Percentiles rank a stretch among this genome's conserved stretches.
Conservation (phyloP, 2,329 filamentous ascomycete genomes). For the Reticulascus tulasneorum region DNA sequence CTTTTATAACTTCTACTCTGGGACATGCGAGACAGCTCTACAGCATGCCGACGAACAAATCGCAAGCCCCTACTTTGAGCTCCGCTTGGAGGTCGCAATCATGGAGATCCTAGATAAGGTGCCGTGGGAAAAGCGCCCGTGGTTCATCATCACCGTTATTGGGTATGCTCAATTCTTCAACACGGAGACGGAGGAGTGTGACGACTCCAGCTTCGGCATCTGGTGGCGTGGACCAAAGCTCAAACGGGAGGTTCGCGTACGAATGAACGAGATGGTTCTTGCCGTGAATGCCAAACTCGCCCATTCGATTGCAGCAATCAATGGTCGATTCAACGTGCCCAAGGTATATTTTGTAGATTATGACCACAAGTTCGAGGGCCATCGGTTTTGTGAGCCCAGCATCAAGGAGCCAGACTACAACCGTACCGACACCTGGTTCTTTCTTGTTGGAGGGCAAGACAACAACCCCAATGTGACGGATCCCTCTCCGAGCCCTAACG, state of each 20-base stretch:
- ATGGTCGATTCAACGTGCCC: slow-evolving; percentile 29
- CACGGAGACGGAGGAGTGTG: slow-evolving; percentile 36
- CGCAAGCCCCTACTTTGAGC: slow-evolving; percentile 31
- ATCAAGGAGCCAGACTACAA: slow-evolving; percentile 40
- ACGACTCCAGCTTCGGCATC: slow-evolving; percentile 40
- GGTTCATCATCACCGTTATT: slow-evolving; percentile 39
- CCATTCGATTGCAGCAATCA: slow-evolving; percentile 29
- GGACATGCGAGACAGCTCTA: slow-evolving; percentile 39
- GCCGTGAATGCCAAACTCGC: slow-evolving; percentile 37
- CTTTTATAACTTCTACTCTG: slow-evolving; percentile 45
- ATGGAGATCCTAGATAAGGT: slow-evolving; percentile 39
- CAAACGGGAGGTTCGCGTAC: slow-evolving; percentile 29
- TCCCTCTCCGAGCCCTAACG: slow-evolving; percentile 13
- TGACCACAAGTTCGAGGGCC: slow-evolving; percentile 38
- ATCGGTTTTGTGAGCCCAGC: slow-evolving; percentile 38
- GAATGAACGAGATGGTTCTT: slow-evolving; percentile 41
- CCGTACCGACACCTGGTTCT: slow-evolving; percentile 43
- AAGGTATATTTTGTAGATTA: slow-evolving; percentile 42
- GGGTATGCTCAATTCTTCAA: slow-evolving; percentile 48
- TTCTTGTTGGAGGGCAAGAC: slow-evolving; percentile 40
- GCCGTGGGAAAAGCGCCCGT: slow-evolving; percentile 39
- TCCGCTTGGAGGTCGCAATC: slow-evolving; percentile 33
- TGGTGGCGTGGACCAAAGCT: slow-evolving; percentile 41
- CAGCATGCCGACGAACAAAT: slow-evolving; percentile 28
- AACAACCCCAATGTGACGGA: slow-evolving; percentile 20